Evolutionary conservation across 2,329 filamentous ascomycete species (phyloP).

Genomic region (Pseudogymnoascus sp.): DNA sequence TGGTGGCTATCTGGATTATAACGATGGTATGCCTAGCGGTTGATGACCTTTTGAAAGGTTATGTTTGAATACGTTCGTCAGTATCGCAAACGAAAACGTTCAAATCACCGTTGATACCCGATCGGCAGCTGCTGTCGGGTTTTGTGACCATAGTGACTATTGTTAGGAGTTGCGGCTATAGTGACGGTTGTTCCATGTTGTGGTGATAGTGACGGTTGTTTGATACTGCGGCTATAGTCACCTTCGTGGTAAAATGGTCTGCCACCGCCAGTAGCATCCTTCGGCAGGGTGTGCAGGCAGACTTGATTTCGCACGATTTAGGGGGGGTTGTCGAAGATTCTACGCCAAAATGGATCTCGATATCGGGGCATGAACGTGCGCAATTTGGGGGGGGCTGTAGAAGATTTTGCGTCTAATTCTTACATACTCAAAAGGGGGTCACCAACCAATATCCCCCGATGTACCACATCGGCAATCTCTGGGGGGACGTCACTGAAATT

Average conservation of each 20-base stretch:
- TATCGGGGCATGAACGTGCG: too few relatives aligned
- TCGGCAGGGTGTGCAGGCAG: too few relatives aligned
- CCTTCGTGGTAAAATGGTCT: neutral
- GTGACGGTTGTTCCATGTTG: neutral
- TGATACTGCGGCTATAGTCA: neutral
- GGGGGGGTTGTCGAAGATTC: too few relatives aligned
- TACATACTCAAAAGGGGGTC: neutral
- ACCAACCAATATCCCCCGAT: neutral
- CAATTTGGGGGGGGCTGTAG: too few relatives aligned
- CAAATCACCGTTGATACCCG: neutral
- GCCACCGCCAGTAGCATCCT: too few relatives aligned
- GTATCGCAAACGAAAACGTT: neutral
- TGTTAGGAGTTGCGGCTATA: neutral
- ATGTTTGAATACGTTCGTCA: conserved; percentile 5
- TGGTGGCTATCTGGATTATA: conserved; percentile 8
- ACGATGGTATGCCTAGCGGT: neutral
- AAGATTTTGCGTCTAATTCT: too few relatives aligned
- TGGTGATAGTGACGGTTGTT: neutral
- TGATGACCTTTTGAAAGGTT: neutral
- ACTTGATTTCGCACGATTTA: too few relatives aligned
- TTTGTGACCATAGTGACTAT: neutral
- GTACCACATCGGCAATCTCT: too few relatives aligned
- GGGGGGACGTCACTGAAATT: too few relatives aligned
- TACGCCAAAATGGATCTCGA: too few relatives aligned
- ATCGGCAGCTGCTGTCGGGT: neutral